Evolutionary conservation across 495 filamentous ascomycete genomes (phyloP).

Genomic region (Trichoderma asperelloides): DNA sequence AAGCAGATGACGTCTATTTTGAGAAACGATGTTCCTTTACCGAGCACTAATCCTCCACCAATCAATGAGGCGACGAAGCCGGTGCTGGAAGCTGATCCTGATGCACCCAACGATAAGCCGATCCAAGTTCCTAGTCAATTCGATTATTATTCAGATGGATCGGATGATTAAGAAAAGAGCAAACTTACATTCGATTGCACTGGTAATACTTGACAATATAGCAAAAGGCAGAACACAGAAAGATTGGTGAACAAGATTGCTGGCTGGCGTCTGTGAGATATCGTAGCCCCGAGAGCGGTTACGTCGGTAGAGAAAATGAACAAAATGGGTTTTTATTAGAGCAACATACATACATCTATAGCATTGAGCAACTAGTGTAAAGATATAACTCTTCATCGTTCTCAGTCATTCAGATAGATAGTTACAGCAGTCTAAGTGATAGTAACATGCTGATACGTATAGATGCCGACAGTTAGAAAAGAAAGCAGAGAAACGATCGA

Average conservation of each 20-base stretch:
- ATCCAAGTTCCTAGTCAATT: slow-evolving; percentile 3
- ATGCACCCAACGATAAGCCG: not conserved
- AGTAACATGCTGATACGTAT: not conserved
- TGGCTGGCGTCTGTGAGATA: not conserved
- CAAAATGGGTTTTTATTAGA: slow-evolving; percentile 1
- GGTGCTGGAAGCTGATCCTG: not conserved
- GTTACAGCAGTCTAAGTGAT: not conserved
- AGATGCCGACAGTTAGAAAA: not conserved
- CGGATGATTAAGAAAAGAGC: slow-evolving; percentile 18
- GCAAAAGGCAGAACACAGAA: not conserved
- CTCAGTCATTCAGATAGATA: not conserved
- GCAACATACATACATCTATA: slow-evolving; percentile 3
- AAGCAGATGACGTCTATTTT: slow-evolving; percentile 31
- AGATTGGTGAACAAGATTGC: not conserved
- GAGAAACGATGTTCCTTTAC: slow-evolving; percentile 12
- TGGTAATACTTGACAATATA: too few relatives aligned
- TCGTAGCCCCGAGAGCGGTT: not conserved
- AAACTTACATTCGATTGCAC: not conserved
- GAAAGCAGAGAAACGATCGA: not conserved
- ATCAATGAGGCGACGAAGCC: not conserved
- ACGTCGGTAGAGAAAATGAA: not conserved
- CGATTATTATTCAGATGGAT: slow-evolving; percentile 11
- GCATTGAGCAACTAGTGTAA: not conserved
- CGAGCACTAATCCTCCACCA: not conserved
- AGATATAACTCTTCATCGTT: not conserved